A percentile compares a stretch with the other conserved stretches of the same genome.
Conservation (phyloP, 202 grass and related monocot genomes). For the Schoenoplectus tabernaemontani region DNA sequence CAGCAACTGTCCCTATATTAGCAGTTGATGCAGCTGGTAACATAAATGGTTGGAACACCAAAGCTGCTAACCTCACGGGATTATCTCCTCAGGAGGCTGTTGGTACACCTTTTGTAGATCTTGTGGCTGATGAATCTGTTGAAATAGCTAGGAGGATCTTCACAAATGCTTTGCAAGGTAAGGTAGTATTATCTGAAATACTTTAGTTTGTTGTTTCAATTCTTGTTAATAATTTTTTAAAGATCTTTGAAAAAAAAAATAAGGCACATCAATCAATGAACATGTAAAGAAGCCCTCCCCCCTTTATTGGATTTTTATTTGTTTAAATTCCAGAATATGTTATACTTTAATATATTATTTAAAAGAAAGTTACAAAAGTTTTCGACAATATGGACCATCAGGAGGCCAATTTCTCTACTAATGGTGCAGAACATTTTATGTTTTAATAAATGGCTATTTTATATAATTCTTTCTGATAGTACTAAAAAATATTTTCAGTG, state of each 20-base stretch:
- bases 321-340: neutral
- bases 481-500: neutral
- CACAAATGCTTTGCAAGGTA: slow-evolving; percentile 72
- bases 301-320: neutral
- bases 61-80: slow-evolving; percentile 76
- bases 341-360: neutral
- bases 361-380: neutral
- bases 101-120: slow-evolving; percentile 63
- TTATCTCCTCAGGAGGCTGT: slow-evolving; percentile 65
- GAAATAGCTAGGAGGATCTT: slow-evolving; percentile 64
- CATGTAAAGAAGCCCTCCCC: neutral
- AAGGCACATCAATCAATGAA: neutral
- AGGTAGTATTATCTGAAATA: neutral
- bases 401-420: neutral
- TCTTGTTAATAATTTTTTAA: slow-evolving; percentile 16
- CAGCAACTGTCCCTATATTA: slow-evolving; percentile 73
- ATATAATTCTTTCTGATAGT: neutral
- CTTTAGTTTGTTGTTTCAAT: slow-evolving; percentile 3
- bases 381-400: neutral
- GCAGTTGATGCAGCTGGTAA: slow-evolving; percentile 67
- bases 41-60: slow-evolving; percentile 91
- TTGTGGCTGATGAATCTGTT: slow-evolving; percentile 67
- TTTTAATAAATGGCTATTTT: neutral
- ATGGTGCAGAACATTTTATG: neutral
- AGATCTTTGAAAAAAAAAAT: neutral